These are phyloP conservation scores for Adansonia madagascariensis DNA, from an alignment of 441 rosid genomes.

Conservation along the genomic window DNA sequence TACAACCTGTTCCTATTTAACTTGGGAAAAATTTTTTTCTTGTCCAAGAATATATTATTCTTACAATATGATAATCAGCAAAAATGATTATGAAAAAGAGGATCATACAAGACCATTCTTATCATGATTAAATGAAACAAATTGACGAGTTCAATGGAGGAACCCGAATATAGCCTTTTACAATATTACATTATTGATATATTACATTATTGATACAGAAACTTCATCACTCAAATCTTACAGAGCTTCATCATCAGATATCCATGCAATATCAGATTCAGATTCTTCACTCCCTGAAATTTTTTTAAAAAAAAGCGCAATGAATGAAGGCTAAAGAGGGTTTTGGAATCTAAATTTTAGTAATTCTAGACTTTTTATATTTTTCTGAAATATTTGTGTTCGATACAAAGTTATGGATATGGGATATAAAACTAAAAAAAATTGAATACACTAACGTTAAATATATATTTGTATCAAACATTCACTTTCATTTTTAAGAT, in stretches of 20 bases:
- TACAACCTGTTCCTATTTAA: not conserved
- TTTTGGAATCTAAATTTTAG: not conserved
- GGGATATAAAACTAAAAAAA: no score
- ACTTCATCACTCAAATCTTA: slow-evolving; percentile 23
- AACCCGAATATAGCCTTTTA: not conserved
- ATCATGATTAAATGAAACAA: not conserved
- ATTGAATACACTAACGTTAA: not conserved
- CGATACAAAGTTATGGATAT: no score
- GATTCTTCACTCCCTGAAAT: slow-evolving; percentile 38
- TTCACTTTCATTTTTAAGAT: no score
- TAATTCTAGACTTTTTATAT: no score
- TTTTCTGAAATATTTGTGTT: no score
- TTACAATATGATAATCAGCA: not conserved
- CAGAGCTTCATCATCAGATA: slow-evolving; percentile 34
- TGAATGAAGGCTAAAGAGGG: not conserved
- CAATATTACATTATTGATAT: not conserved
- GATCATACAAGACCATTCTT: not conserved
- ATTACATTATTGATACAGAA: not conserved
- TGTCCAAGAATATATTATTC: not conserved
- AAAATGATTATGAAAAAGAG: not conserved
- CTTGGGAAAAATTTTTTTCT: no score
- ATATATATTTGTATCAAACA: not conserved
- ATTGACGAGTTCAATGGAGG: slow-evolving; percentile 1
- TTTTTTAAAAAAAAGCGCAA: not conserved
- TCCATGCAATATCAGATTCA: slow-evolving; percentile 23